Percentiles rank a stretch among this genome's conserved stretches.
These are phyloP conservation scores for Mrakia blollopis DNA, from an alignment of 768 basidiomycete genomes.

Conservation along the genomic window DNA sequence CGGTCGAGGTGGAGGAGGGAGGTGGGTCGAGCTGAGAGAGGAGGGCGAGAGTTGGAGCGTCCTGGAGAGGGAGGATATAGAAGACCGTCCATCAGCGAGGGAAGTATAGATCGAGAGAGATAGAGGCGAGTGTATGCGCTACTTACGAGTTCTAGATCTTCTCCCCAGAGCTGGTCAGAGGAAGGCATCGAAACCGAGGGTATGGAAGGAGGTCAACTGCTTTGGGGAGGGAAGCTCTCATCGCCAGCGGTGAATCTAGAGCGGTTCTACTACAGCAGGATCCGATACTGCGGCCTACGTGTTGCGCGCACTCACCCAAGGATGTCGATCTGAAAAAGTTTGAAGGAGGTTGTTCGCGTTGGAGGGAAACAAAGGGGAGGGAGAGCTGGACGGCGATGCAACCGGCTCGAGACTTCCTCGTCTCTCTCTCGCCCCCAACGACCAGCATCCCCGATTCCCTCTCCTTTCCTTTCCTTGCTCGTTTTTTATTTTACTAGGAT, in stretches of 20 bases:
- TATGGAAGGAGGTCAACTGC: background rate
- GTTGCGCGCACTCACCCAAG: too few species aligned
- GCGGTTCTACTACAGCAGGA: too few species aligned
- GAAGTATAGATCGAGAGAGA: background rate
- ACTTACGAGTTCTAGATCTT: background rate
- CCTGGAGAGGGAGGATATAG: background rate
- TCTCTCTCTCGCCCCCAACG: background rate
- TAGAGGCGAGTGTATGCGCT: background rate
- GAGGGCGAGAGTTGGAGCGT: background rate
- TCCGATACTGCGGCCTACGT: too few species aligned
- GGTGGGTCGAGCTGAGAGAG: background rate
- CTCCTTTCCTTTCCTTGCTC: background rate
- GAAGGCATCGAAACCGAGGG: background rate
- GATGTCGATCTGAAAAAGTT: too few species aligned
- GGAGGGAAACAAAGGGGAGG: background rate
- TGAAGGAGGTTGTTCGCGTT: background rate
- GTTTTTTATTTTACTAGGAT: background rate
- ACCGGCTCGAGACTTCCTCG: too few species aligned
- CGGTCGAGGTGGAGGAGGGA: background rate
- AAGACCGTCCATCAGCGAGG: background rate
- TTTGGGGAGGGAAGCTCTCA: background rate
- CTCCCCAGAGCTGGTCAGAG: background rate
- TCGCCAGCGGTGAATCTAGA: background rate
- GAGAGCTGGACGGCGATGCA: background rate
- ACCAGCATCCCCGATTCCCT: background rate